Evolutionary conservation across 345 rosid genomes (phyloP).

Genomic region (Camelina laxa): DNA sequence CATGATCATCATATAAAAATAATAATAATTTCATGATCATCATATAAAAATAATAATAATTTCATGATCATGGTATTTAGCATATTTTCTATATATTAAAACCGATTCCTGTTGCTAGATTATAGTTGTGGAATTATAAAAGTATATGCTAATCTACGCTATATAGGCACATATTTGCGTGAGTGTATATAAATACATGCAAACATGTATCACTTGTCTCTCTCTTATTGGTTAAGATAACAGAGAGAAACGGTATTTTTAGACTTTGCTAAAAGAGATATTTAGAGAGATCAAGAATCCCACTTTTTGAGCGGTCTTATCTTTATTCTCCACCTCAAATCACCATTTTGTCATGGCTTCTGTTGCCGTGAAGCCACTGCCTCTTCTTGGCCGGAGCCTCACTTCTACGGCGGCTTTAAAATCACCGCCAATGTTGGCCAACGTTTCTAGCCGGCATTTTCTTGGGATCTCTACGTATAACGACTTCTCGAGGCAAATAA

Average conservation of each 20-base stretch:
- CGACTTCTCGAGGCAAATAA: background rate
- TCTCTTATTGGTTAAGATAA: slow-evolving; percentile 31
- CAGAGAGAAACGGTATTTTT: slow-evolving; percentile 23
- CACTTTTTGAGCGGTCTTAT: slow-evolving; percentile 32
- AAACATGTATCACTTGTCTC: slow-evolving; percentile 1
- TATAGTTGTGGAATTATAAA: slow-evolving; percentile 1
- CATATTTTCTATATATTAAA: background rate
- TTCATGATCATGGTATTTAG: background rate
- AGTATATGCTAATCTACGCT: slow-evolving; percentile 7
- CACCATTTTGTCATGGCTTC: slow-evolving; percentile 31
- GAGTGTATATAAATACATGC: background rate
- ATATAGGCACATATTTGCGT: background rate
- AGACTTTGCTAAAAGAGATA: slow-evolving; percentile 27
- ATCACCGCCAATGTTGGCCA: slow-evolving; percentile 22
- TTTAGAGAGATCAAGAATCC: slow-evolving; percentile 18
- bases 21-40: background rate
- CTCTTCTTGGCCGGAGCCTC: slow-evolving; percentile 30
- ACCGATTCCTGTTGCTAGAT: background rate
- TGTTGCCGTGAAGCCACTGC: slow-evolving; percentile 31
- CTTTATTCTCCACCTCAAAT: slow-evolving; percentile 30
- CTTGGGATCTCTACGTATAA: slow-evolving; percentile 12
- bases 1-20: too few relatives aligned
- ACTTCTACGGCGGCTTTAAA: background rate
- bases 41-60: too few relatives aligned
- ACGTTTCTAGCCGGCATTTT: slow-evolving; percentile 18